Conservation (phyloP, 164 flowering plant species). For the Pachysandra terminalis region DNA sequence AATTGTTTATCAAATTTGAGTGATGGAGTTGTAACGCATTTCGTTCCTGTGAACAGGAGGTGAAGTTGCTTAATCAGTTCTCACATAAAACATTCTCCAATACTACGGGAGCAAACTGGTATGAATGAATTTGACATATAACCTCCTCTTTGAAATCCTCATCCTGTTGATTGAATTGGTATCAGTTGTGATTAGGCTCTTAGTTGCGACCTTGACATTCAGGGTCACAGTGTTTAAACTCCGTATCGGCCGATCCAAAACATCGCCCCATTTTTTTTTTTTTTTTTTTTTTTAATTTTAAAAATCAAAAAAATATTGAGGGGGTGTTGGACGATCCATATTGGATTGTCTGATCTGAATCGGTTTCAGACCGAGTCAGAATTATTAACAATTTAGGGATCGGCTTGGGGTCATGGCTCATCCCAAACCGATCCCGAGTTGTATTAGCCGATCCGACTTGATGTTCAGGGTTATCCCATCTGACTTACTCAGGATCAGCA, state of each 20-base stretch:
- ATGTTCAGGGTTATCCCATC: not conserved
- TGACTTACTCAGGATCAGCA: not conserved
- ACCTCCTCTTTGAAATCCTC: not conserved
- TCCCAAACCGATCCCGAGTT: no score
- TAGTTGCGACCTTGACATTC: not conserved
- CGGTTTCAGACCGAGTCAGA: no score
- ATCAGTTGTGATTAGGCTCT: not conserved
- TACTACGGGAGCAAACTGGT: conserved; percentile 92
- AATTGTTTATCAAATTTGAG: not conserved
- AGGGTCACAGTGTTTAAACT: no score
- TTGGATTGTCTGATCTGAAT: no score
- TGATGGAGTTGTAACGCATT: conserved; percentile 1
- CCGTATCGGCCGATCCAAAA: no score
- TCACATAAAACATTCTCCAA: conserved; percentile 83
- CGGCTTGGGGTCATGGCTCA: no score
- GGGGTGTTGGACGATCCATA: no score
- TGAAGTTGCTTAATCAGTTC: conserved; percentile 75
- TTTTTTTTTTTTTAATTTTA: no score
- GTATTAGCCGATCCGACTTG: no score
- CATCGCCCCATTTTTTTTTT: no score
- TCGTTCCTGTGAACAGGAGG: conserved; percentile 58
- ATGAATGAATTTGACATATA: conserved; percentile 16
- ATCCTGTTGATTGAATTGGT: not conserved
- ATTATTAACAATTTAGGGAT: no score
- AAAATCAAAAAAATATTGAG: no score